These are phyloP conservation scores for Prinsepia uniflora DNA, from an alignment of 306 rosid genomes.

Conservation along the genomic window DNA sequence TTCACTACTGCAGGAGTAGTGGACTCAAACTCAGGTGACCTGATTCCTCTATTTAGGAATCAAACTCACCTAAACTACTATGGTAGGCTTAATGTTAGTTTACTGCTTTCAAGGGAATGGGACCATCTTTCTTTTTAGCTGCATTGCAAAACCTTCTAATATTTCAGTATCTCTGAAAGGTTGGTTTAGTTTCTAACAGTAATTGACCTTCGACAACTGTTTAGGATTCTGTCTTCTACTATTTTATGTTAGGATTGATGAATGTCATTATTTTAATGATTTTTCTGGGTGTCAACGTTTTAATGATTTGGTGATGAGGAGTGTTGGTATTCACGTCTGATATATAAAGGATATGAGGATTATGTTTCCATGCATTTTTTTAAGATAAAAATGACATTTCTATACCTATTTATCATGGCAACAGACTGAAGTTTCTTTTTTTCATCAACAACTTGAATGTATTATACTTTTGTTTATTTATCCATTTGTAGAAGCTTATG, in stretches of 20 bases:
- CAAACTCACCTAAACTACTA: too few species aligned
- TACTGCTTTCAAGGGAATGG: background rate
- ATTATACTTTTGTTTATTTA: background rate
- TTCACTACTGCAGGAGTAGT: too few species aligned
- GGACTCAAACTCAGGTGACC: too few species aligned
- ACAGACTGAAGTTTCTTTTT: background rate
- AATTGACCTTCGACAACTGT: background rate
- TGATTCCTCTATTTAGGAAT: too few species aligned
- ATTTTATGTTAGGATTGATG: background rate
- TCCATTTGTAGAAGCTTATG: background rate
- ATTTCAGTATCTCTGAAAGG: background rate
- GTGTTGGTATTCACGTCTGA: background rate
- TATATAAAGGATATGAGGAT: background rate
- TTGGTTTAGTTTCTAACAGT: background rate
- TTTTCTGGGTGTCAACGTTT: background rate
- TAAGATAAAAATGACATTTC: background rate
- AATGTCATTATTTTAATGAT: background rate
- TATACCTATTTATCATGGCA: background rate
- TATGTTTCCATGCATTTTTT: background rate
- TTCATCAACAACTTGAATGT: background rate
- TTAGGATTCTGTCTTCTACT: background rate
- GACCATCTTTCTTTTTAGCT: background rate
- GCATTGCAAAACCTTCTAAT: background rate
- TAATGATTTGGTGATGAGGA: background rate
- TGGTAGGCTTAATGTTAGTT: background rate